Percentiles rank a stretch among this genome's conserved stretches.
These are phyloP conservation scores for Eragrostis nindensis DNA, from an alignment of 176 grass and related monocot genomes.

Conservation along the genomic window DNA sequence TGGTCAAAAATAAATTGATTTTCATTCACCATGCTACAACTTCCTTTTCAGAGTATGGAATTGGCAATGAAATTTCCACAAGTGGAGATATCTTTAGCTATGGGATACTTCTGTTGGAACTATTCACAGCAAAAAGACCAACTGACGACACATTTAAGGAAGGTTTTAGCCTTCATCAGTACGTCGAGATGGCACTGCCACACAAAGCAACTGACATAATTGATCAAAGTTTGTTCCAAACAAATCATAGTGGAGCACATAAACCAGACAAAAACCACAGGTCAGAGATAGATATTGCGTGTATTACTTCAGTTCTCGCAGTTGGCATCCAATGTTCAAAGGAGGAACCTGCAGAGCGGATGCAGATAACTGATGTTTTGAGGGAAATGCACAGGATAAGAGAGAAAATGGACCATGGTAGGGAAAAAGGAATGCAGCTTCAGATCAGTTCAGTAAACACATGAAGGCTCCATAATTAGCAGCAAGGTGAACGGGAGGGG, in stretches of 20 bases:
- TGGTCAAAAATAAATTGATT: background rate
- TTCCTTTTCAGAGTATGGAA: slow-evolving; percentile 31
- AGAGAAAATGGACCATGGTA: background rate
- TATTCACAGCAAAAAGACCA: slow-evolving; percentile 32
- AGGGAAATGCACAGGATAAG: background rate
- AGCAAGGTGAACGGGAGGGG: background rate
- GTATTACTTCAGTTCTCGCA: background rate
- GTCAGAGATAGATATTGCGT: background rate
- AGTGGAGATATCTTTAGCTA: slow-evolving; percentile 38
- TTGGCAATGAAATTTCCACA: slow-evolving; percentile 37
- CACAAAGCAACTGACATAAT: background rate
- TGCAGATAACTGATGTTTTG: background rate
- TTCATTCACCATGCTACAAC: background rate
- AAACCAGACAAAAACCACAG: background rate
- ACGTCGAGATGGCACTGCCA: slow-evolving; percentile 5
- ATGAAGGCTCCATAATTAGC: background rate
- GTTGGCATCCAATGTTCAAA: slow-evolving; percentile 8
- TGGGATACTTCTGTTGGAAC: slow-evolving; percentile 34
- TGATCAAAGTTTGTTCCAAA: background rate
- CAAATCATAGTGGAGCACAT: background rate
- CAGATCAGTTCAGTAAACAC: background rate
- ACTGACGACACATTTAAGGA: slow-evolving; percentile 5
- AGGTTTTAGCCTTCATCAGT: slow-evolving; percentile 5
- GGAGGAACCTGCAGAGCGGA: background rate
- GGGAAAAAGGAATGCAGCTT: background rate